Conservation (phyloP, 371 early-diverging fungal genomes). For the Mortierella sp. region DNA sequence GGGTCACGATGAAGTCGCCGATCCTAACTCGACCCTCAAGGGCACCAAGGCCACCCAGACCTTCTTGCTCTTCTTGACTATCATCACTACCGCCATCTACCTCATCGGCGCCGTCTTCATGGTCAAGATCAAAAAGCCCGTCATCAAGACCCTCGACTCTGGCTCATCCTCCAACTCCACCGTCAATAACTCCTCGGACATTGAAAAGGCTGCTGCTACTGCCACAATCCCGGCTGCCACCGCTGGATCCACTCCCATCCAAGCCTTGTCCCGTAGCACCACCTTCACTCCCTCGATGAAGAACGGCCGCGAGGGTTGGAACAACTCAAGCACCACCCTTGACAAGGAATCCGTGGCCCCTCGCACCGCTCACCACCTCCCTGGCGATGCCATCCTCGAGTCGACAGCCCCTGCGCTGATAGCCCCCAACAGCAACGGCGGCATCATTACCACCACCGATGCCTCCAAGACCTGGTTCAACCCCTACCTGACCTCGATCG, state of each 20-base stretch:
- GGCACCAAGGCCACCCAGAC: slow-evolving; percentile 51
- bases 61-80: slow-evolving; percentile 48
- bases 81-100: slow-evolving; percentile 52
- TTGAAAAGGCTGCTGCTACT: not conserved
- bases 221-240: not conserved
- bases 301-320: slow-evolving; percentile 40
- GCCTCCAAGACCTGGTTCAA: slow-evolving; percentile 26
- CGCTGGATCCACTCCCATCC: not conserved
- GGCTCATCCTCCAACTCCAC: slow-evolving; percentile 35
- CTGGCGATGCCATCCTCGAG: slow-evolving; percentile 41
- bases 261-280: slow-evolving; percentile 41
- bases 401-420: slow-evolving; percentile 16
- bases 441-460: slow-evolving; percentile 21
- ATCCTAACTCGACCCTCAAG: slow-evolving; percentile 20
- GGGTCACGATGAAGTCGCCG: slow-evolving; percentile 25
- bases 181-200: slow-evolving; percentile 9
- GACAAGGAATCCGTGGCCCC: slow-evolving; percentile 28
- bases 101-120: slow-evolving; percentile 48
- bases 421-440: not conserved
- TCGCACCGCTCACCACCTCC: slow-evolving; percentile 19
- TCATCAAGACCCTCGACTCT: slow-evolving; percentile 28
- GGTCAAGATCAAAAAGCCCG: slow-evolving; percentile 46
- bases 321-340: slow-evolving; percentile 38
- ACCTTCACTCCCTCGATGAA: slow-evolving; percentile 50
- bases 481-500: slow-evolving; percentile 47